Evolutionary conservation across 228 moss, liverwort and hornwort species (phyloP).

Genomic region (Sphagnum magellanicum): DNA sequence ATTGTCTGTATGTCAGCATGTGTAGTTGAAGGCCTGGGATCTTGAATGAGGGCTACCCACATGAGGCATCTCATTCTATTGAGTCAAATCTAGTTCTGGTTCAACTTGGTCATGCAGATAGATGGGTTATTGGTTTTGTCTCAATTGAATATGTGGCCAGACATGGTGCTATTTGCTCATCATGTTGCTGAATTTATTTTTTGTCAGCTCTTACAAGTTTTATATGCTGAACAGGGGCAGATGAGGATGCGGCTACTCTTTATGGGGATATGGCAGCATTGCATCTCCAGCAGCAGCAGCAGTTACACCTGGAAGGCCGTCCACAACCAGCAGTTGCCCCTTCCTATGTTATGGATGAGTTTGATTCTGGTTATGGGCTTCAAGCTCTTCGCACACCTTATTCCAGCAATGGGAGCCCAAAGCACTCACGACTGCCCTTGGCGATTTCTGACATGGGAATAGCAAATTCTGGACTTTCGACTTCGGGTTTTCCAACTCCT

Average conservation of each 20-base stretch:
- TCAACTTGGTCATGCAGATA: not conserved
- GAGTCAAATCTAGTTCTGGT: not conserved
- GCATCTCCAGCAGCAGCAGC: conserved; percentile 65
- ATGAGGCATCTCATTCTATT: too few species aligned
- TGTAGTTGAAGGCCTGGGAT: too few species aligned
- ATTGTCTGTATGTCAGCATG: not conserved
- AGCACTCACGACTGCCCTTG: conserved; percentile 64
- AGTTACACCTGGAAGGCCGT: conserved; percentile 45
- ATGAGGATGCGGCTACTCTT: conserved; percentile 77
- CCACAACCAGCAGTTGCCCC: conserved; percentile 31
- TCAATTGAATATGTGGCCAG: too few species aligned
- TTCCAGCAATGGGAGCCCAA: conserved; percentile 73
- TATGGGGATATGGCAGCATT: conserved; percentile 59
- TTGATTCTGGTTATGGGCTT: conserved; percentile 35
- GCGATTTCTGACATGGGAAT: conserved; percentile 30
- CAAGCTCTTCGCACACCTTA: conserved; percentile 45
- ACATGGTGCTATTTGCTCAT: too few species aligned
- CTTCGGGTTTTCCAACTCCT: conserved; percentile 68
- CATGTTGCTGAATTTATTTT: too few species aligned
- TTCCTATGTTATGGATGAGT: conserved; percentile 57
- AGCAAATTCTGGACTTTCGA: conserved; percentile 18
- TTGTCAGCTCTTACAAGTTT: too few species aligned
- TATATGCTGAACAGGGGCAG: conserved; percentile 44
- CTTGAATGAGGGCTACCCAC: too few species aligned
- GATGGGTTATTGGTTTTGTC: too few species aligned